These are phyloP conservation scores for Catenaria anguillulae DNA, from an alignment of 371 early-diverging fungal genomes.

Conservation along the genomic window DNA sequence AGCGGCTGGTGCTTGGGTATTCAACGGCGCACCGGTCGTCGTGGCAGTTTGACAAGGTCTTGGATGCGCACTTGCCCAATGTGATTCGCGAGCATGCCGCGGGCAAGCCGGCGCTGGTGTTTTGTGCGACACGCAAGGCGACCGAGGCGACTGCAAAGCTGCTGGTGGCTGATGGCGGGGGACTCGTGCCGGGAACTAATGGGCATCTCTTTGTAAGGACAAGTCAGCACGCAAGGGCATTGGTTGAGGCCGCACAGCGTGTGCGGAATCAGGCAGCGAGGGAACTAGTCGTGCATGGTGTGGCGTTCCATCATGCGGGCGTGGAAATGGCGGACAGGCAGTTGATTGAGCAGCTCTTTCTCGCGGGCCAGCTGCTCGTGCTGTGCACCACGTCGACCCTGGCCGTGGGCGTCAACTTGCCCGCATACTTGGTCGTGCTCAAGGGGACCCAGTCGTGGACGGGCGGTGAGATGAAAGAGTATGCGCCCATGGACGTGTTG, in stretches of 20 bases:
- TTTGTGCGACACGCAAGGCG: slow-evolving; percentile 48
- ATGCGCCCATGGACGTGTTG: slow-evolving; percentile 51
- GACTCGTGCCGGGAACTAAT: neutral
- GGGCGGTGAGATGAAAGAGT: slow-evolving; percentile 35
- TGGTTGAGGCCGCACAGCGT: slow-evolving; percentile 22
- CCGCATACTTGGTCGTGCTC: slow-evolving; percentile 76
- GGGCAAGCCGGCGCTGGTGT: slow-evolving; percentile 45
- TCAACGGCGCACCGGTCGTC: slow-evolving; percentile 22
- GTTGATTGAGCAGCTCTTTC: slow-evolving; percentile 47
- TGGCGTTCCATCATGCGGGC: slow-evolving; percentile 70
- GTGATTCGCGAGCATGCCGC: slow-evolving; percentile 37
- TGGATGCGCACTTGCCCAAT: slow-evolving; percentile 26
- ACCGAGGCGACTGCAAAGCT: slow-evolving; percentile 41
- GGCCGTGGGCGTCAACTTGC: slow-evolving; percentile 88
- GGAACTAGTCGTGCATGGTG: slow-evolving; percentile 33
- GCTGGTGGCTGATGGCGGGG: slow-evolving; percentile 19
- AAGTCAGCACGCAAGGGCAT: slow-evolving; percentile 59
- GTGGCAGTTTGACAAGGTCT: slow-evolving; percentile 50
- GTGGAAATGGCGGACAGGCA: slow-evolving; percentile 43
- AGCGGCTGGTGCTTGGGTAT: slow-evolving; percentile 41
- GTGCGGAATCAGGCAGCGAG: neutral
- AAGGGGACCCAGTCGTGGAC: slow-evolving; percentile 51
- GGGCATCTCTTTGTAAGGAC: slow-evolving; percentile 47
- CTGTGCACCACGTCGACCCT: slow-evolving; percentile 75
- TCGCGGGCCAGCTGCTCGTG: slow-evolving; percentile 3